Conservation (phyloP, 495 filamentous ascomycete genomes). For the Xylaria acuta region DNA sequence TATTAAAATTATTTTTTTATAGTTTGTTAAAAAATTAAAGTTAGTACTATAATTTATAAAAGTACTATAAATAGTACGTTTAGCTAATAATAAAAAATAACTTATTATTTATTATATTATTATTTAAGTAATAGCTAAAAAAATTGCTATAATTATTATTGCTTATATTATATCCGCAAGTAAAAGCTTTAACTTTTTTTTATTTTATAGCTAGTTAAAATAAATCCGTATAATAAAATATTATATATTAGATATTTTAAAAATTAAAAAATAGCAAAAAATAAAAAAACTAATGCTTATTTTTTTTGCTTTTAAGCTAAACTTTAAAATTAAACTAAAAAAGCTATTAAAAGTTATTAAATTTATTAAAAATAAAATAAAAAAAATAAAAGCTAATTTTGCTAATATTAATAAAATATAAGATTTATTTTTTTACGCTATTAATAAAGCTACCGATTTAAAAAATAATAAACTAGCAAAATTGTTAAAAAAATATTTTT, state of each 20-base stretch:
- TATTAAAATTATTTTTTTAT: too few species aligned
- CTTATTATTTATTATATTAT: too few species aligned
- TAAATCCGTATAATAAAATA: not conserved
- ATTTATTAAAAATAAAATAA: not conserved
- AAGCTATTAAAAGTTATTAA: not conserved
- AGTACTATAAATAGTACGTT: too few species aligned
- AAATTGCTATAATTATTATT: not conserved
- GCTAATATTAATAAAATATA: not conserved
- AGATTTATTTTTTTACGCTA: not conserved
- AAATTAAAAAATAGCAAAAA: not conserved
- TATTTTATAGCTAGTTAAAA: constrained; percentile 6
- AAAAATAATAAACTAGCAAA: not conserved
- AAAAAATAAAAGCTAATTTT: not conserved
- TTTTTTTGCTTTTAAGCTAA: not conserved
- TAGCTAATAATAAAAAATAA: too few species aligned
- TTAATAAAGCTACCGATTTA: not conserved
- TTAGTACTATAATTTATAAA: too few species aligned
- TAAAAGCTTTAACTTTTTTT: constrained; percentile 4
- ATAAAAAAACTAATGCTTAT: not conserved
- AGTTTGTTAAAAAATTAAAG: too few species aligned
- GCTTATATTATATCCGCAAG: not conserved
- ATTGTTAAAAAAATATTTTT: constrained; percentile 1
- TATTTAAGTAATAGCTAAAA: too few species aligned
- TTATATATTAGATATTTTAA: not conserved
- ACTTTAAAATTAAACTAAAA: not conserved